Evolutionary conservation across 1,284 basidiomycete genomes (phyloP), one percentile per base, ranked within the genome.

Genomic region (Quambalaria eucalypti): DNA sequence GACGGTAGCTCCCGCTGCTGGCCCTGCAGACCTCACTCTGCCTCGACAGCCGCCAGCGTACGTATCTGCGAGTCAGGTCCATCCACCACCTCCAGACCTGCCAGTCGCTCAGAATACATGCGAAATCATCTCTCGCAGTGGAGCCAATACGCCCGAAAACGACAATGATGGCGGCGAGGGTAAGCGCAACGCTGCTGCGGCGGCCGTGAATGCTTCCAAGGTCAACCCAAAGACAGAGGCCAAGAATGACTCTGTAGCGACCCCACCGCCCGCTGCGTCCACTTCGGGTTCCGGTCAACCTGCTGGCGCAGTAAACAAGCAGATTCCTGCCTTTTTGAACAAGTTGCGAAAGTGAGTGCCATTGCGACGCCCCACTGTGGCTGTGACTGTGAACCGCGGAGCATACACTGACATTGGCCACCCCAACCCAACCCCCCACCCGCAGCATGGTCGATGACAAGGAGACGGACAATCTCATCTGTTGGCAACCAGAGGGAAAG

Each of bases 391-490:
- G n/a, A n/a, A n/a, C n/a, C n/a, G n/a, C n/a, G n/a, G n/a, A n/a
- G n/a, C n/a, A n/a, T n/a, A n/a, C 47, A 39, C 21, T 52, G 56
- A 47, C 28, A 39, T n/a, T 42, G 53, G 28, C 29, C 28, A 21
- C 39, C 60, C 54, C 23, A 23, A 29, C 28, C 38, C 60, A 54
- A 54, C 28, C n/a, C 23, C 50, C 33, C 28, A 12, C 8, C 14
- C 19, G 29, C 48, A 93, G 90, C 76, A 95, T 96, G 85, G 88
- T 95, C 28, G 89, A 88, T 64, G 89, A 95, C 76, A 81, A 84
- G 5, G 81, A 82, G 38, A 88, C 89, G 47, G 83, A 86, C 68
- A 82, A 87, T 66, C 81, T 93, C 57, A 95, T 96, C 69, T 81
- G 87, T 64, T 96, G 91, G 91, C 86, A 87, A 12, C 85, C 88